Percentiles rank a stretch among this genome's conserved stretches.
These are phyloP conservation scores for Fusarium heterosporum DNA, from an alignment of 2,329 filamentous ascomycete species.

Conservation along the genomic window DNA sequence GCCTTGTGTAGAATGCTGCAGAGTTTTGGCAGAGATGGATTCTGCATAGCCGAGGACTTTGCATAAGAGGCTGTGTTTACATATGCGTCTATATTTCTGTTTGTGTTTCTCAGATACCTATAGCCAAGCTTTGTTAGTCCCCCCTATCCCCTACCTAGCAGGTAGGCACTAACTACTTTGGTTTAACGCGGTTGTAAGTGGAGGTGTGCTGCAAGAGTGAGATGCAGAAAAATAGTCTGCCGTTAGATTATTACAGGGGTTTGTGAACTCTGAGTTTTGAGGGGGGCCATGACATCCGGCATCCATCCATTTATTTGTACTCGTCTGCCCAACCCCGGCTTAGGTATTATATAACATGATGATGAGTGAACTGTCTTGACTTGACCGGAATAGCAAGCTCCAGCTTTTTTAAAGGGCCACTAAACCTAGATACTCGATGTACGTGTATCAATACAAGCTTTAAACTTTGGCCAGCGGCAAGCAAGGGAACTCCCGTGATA, in stretches of 20 bases:
- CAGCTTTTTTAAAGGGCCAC: slow-evolving; percentile 12
- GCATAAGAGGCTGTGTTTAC: slow-evolving; percentile 11
- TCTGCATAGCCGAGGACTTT: slow-evolving; percentile 23
- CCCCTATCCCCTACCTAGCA: not conserved
- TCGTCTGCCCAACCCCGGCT: not conserved
- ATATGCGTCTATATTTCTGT: not conserved
- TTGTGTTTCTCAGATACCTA: not conserved
- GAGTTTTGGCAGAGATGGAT: slow-evolving; percentile 27
- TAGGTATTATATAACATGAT: not conserved
- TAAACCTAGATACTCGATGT: not conserved
- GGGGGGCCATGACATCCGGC: slow-evolving; percentile 6
- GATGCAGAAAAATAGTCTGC: slow-evolving; percentile 34
- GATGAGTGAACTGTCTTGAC: not conserved
- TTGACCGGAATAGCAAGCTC: not conserved
- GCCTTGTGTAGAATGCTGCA: not conserved
- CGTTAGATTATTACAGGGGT: slow-evolving; percentile 10
- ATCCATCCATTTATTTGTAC: not conserved
- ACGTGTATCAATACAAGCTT: not conserved
- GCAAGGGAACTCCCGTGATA: slow-evolving; percentile 37
- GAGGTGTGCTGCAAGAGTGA: slow-evolving; percentile 39
- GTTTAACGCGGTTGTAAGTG: slow-evolving; percentile 17
- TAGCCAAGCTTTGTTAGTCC: slow-evolving; percentile 23
- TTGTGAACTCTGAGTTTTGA: slow-evolving; percentile 5
- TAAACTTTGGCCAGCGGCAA: slow-evolving; percentile 10
- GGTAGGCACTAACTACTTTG: slow-evolving; percentile 8